Percentiles rank a stretch among this genome's conserved stretches.
phyloP scores from a whole-genome alignment of 2,329 filamentous ascomycete species.

The Nothophaeocryptopus gaeumannii region DNA sequence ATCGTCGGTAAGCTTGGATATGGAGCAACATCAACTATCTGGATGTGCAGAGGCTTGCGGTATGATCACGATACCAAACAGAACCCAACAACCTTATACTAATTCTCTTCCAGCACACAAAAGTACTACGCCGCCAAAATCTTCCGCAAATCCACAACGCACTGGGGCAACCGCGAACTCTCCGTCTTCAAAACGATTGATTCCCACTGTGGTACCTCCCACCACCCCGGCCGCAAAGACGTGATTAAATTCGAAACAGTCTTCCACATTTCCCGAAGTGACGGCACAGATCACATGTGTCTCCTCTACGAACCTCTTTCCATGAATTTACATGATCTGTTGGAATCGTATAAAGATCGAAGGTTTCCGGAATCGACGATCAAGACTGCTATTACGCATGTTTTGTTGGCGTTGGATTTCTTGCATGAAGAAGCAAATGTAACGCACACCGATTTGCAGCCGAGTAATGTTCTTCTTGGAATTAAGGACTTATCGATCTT shows the following conservation, averaged over 20 bases:
- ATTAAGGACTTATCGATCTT: constrained; percentile 35
- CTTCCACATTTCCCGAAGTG: no score
- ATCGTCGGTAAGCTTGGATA: constrained; percentile 46
- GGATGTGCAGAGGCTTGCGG: constrained; percentile 41
- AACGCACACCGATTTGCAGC: constrained; percentile 39
- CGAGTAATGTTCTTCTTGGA: constrained; percentile 39
- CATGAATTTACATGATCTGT: constrained; percentile 39
- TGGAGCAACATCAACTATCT: constrained; percentile 43
- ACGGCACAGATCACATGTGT: constrained; percentile 32
- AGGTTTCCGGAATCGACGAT: neutral
- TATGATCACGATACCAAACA: no score
- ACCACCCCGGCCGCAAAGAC: constrained; percentile 32
- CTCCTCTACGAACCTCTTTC: constrained; percentile 38
- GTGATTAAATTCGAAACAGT: constrained; percentile 30
- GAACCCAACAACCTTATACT: no score
- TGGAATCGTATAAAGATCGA: constrained; percentile 24
- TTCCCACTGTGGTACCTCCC: constrained; percentile 5
- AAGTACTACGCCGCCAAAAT: no score
- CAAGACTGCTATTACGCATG: neutral
- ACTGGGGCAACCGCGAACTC: constrained; percentile 32
- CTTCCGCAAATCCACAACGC: no score
- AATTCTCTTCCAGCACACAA: no score
- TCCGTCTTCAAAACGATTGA: constrained; percentile 33
- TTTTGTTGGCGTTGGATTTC: constrained; percentile 32
- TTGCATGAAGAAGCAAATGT: constrained; percentile 27